Evolutionary conservation across 1,284 basidiomycete genomes (phyloP), one percentile per base, ranked within the genome.

Genomic region (Trichosporon asahii): DNA sequence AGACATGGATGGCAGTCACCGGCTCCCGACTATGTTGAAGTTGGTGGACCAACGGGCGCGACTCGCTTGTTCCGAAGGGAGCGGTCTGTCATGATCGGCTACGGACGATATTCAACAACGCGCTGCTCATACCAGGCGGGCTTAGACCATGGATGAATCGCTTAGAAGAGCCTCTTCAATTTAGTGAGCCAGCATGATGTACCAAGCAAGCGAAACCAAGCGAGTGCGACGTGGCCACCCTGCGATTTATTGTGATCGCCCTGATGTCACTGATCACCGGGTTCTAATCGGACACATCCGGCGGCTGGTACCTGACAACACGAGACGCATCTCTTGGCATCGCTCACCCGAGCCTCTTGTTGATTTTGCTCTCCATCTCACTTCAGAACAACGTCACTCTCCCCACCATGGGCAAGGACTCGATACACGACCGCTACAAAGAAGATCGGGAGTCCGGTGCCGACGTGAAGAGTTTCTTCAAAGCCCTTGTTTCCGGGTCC

Each of bases 381-480:
- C 53, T n/a, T 3, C n/a, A n/a, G n/a, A 23, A 2, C 23, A 7
- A 29, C 27, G 29, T 33, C 29, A 8, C 27, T n/a, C 4, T n/a
- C 57, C n/a, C 3, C 29, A 61, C 15, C 53, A 61, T 61, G 57
- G 57, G 57, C 9, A 71, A 68, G 65, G 37, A 63, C 29, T 35
- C 35, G 44, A 68, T 71, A 46, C 70, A 71, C 60, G 70, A 71
- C 27, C 67, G 70, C 23, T 71, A 66, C 65, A 66, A 64, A 33
- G 66, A 71, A 46, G 63, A 55, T n/a, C 66, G 67, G 35, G 65
- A 68, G 23, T 31, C 46, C 15, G 29, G 64, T 15, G 37, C 57
- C 6, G 40, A 35, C n/a, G 44, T 37, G 27, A 61, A 64, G 31
- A 61, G 63, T 64, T 71, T 71, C 35, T 71, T 71, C 70, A 53